Evolutionary conservation across 2,329 filamentous ascomycete genomes (phyloP), one percentile per base, ranked within the genome.

Genomic region (Monosporascus ibericus): DNA sequence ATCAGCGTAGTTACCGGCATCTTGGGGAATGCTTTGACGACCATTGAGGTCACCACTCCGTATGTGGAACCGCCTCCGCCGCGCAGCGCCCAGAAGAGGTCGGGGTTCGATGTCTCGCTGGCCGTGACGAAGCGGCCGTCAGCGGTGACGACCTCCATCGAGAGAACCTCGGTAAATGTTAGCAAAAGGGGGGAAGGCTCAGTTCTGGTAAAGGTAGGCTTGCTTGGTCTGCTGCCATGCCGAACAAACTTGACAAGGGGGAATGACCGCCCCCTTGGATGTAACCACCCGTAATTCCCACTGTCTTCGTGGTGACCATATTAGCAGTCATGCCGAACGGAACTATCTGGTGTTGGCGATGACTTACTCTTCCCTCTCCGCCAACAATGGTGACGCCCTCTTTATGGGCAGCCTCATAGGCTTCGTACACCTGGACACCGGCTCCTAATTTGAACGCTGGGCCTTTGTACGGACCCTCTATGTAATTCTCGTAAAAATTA

Each of bases 221-320:
- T 27, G 61, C 62, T 47, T 78, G 74, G 60, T 81, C 78, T 27
- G 74, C 73, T 5, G 68, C 77, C 63, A 81, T 72, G 55, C 80
- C 72, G 56, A 76, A 76, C 38, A 75, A 62, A 50, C 71, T 70
- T 11, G 74, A 74, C 50, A 84, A 59, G 2, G 78, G 78, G 11
- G 74, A 77, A 63, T 84, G 78, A 0, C 81, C 81, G 44, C 78
- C 80, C 14, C 77, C 79, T 40, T 74, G 60, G 11, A 70, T 66
- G 58, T 72, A 77, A 5, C 75, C 74, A 25, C 77, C 78, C 6
- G 70, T 68, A 44, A 79, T 69, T 24, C 80, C 80, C 11, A 84
- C 78, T 2, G 74, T 77, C 56, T 67, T 18, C 27, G 5, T 14
- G 44, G 55, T 38, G 54, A 44, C 27, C 6, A 20, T n/a, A n/a